Conservation (phyloP, 1,139 yeast species). For the Yamadazyma friedrichii region DNA sequence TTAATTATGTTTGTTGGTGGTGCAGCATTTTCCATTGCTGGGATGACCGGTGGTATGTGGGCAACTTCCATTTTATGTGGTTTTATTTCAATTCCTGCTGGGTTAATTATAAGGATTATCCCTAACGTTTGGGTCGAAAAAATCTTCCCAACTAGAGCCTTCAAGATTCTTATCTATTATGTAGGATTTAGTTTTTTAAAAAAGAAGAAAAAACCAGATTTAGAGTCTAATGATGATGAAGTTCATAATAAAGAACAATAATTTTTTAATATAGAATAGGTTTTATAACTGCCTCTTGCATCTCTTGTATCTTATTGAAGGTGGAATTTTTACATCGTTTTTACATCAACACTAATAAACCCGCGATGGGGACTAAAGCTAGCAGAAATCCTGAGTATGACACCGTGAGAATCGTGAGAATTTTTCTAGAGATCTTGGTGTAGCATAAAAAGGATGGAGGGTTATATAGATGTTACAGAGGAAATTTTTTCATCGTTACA, state of each 20-base stretch:
- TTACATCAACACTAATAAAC: no score
- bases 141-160: slow-evolving; percentile 65
- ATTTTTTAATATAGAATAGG: not conserved
- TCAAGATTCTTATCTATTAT: slow-evolving; percentile 45
- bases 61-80: slow-evolving; percentile 86
- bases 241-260: slow-evolving; percentile 7
- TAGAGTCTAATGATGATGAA: slow-evolving; percentile 20
- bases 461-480: slow-evolving; percentile 45
- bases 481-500: slow-evolving; percentile 31
- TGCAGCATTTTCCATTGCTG: slow-evolving; percentile 80
- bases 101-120: slow-evolving; percentile 67
- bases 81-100: slow-evolving; percentile 76
- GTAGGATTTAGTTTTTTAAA: slow-evolving; percentile 47
- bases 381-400: no score
- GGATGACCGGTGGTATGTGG: slow-evolving; percentile 87
- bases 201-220: slow-evolving; percentile 26
- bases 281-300: not conserved
- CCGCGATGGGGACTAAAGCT: no score
- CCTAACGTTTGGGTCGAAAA: slow-evolving; percentile 79
- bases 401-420: no score
- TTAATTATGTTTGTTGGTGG: slow-evolving; percentile 97
- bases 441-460: slow-evolving; percentile 7
- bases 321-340: no score
- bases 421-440: no score
- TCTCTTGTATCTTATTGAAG: not conserved